These are phyloP conservation scores for Arthrobotrys sphaeroides DNA, from an alignment of 2,329 filamentous ascomycete species.

Conservation along the genomic window DNA sequence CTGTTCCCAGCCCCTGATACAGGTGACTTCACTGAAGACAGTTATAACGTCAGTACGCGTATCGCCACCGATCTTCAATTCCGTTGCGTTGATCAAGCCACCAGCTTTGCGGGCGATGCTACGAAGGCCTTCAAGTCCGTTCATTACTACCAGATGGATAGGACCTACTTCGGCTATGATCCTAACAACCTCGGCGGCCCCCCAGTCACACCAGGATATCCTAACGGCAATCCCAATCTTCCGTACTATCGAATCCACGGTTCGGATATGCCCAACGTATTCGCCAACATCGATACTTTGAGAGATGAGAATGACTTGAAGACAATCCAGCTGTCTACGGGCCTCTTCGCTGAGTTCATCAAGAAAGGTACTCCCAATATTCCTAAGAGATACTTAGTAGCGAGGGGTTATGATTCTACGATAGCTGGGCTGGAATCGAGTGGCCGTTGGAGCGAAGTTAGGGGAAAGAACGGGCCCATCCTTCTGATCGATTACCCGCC, in stretches of 20 bases:
- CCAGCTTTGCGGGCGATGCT: conserved; percentile 65
- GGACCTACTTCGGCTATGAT: conserved; percentile 67
- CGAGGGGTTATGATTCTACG: conserved; percentile 64
- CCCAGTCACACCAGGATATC: conserved; percentile 60
- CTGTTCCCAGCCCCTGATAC: conserved; percentile 66
- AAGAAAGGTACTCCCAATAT: conserved; percentile 67
- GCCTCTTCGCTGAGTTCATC: conserved; percentile 67
- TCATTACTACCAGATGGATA: conserved; percentile 71
- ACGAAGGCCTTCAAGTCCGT: conserved; percentile 64
- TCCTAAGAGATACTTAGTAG: conserved; percentile 62
- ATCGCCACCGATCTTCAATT: conserved; percentile 70
- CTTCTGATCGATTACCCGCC: conserved; percentile 65
- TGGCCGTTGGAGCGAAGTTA: conserved; percentile 61
- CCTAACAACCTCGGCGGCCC: conserved; percentile 67
- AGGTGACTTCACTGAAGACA: conserved; percentile 66
- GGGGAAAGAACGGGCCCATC: conserved; percentile 60
- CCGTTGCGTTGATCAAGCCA: conserved; percentile 70
- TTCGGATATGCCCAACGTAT: conserved; percentile 67
- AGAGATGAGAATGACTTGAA: conserved; percentile 66
- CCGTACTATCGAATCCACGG: conserved; percentile 70
- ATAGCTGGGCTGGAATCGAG: conserved; percentile 62
- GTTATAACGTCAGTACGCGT: conserved; percentile 68
- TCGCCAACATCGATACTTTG: conserved; percentile 65
- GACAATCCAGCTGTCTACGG: conserved; percentile 63
- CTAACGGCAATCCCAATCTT: conserved; percentile 65